Evolutionary conservation across 148 eudicot species (phyloP).

Genomic region (Rhododendron ovatum): DNA sequence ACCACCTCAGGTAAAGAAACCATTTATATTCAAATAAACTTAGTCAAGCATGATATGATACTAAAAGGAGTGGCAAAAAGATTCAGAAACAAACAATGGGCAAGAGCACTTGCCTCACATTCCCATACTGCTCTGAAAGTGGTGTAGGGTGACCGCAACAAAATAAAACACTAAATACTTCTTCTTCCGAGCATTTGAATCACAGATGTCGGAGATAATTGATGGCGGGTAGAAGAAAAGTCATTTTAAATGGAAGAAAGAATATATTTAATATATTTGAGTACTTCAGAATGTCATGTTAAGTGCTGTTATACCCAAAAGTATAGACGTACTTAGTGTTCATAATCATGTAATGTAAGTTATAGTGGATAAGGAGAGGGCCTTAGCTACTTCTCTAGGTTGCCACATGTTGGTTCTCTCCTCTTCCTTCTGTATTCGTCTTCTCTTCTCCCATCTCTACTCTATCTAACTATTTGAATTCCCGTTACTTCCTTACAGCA

Average conservation of each 20-base stretch:
- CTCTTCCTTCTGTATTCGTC: neutral
- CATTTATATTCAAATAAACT: neutral
- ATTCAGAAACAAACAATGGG: slow-evolving; percentile 1
- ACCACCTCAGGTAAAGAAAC: neutral
- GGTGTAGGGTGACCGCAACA: neutral
- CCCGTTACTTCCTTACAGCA: neutral
- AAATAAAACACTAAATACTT: neutral
- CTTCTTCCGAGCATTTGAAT: neutral
- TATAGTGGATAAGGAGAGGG: neutral
- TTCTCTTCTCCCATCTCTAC: neutral
- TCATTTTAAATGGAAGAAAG: neutral
- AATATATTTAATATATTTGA: neutral
- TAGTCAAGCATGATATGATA: neutral
- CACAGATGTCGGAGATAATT: neutral
- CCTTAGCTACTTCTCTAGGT: neutral
- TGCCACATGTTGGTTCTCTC: neutral
- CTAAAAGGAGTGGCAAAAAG: neutral
- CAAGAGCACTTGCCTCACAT: slow-evolving; percentile 1
- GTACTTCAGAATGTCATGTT: neutral
- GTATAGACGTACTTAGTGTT: neutral
- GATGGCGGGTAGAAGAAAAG: neutral
- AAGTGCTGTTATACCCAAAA: neutral
- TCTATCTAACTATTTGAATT: neutral
- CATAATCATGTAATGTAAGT: neutral
- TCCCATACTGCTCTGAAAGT: neutral